These are phyloP conservation scores for Leccinum imitatum DNA, from an alignment of 768 basidiomycete genomes.

Conservation along the genomic window DNA sequence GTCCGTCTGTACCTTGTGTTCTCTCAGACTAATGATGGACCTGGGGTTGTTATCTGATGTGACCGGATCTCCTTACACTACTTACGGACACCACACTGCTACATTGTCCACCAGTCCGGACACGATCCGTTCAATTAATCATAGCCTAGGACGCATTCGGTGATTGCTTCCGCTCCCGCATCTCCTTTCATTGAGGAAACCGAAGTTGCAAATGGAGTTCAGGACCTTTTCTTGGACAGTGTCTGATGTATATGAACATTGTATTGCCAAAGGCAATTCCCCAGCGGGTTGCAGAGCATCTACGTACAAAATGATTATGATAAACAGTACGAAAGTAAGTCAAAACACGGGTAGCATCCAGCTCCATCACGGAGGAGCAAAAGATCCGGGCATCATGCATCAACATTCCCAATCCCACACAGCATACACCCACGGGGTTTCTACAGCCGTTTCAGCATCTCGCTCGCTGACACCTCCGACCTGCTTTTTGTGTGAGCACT, in stretches of 20 bases:
- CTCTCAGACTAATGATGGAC: background rate
- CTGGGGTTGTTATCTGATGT: background rate
- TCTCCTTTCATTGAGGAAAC: background rate
- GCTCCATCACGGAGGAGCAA: background rate
- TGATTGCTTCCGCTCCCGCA: background rate
- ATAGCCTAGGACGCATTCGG: background rate
- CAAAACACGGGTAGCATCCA: background rate
- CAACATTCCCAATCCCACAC: background rate
- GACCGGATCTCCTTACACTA: background rate
- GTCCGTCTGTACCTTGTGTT: background rate
- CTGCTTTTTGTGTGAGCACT: conserved; percentile 3
- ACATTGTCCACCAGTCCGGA: background rate
- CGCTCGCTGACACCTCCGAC: conserved; percentile 38
- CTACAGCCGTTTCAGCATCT: conserved; percentile 34
- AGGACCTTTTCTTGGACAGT: background rate
- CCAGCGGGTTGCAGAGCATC: background rate
- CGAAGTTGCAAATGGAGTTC: background rate
- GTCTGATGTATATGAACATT: background rate
- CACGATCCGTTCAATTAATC: background rate
- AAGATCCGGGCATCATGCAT: background rate
- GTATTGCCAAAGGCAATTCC: background rate
- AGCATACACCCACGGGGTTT: background rate
- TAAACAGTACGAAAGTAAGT: conserved; percentile 2
- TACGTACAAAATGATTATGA: background rate
- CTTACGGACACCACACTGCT: background rate